Percentiles rank a stretch among this genome's conserved stretches.
Evolutionary conservation across 805 yeast species (phyloP).

Genomic region (Wickerhamiella sorbophila): DNA sequence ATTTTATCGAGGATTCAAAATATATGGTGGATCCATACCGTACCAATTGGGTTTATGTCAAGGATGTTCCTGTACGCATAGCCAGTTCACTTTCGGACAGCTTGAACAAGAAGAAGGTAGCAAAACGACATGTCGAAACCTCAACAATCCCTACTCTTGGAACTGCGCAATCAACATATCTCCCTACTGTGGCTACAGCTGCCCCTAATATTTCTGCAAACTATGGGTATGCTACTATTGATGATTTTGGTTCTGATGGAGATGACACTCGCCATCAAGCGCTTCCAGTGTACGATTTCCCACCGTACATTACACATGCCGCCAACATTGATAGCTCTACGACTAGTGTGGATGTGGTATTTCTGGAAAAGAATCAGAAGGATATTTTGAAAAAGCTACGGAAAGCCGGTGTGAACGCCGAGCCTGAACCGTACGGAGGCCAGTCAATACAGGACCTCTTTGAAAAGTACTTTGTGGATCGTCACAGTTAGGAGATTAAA

Average conservation of each 20-base stretch:
- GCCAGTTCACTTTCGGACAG: constrained; percentile 41
- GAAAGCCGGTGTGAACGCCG: constrained; percentile 6
- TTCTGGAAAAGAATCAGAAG: constrained; percentile 54
- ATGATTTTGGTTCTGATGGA: constrained; percentile 73
- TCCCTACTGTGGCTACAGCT: neutral
- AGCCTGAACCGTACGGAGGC: constrained; percentile 5
- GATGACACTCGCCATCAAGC: constrained; percentile 61
- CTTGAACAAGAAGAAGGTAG: constrained; percentile 33
- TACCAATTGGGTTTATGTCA: constrained; percentile 60
- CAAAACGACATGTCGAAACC: neutral
- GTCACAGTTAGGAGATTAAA: neutral
- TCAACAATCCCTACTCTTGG: constrained; percentile 3
- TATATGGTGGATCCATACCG: constrained; percentile 76
- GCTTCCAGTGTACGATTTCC: constrained; percentile 42
- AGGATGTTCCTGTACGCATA: constrained; percentile 39
- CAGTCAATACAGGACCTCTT: constrained; percentile 8
- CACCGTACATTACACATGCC: constrained; percentile 56
- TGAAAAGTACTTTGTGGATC: constrained; percentile 6
- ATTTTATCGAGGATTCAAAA: constrained; percentile 65
- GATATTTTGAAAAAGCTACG: constrained; percentile 33
- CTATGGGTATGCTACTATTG: constrained; percentile 61
- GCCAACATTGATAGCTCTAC: constrained; percentile 21
- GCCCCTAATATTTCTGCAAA: neutral
- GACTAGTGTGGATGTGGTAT: constrained; percentile 34
- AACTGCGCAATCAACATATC: neutral